Evolutionary conservation across 805 yeast genomes (phyloP), one percentile per base, ranked within the genome.

Genomic region (Myxozyma mucilagina): DNA sequence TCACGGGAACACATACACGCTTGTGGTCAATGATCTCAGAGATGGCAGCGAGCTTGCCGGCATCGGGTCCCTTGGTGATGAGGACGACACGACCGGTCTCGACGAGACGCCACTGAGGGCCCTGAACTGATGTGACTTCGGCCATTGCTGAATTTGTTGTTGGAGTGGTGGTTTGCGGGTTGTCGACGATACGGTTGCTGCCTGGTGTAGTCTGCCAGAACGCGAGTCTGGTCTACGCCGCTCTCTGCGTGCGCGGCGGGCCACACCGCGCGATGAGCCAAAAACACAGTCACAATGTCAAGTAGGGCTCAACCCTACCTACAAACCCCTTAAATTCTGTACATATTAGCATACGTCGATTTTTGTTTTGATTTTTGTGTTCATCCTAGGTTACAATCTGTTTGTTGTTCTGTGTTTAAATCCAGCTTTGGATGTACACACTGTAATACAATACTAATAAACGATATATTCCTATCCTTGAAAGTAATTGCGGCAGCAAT

Each of bases 21-120:
- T 90, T 92, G 86, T 94, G 97, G 86, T 94, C 98, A 78, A 94
- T 89, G 84, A 94, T 90, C 86, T 94, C 99, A 77, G 92, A 98
- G 76, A 94, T 87, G 78, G 96, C 83, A 76, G 98, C 99, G 78
- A 94, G 86, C 82, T 90, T 89, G 73, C 88, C 88, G 69, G 85
- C 79, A 74, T 74, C 75, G 68, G 79, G 77, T 76, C 90, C 89
- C 81, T 87, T 84, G 87, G 85, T 84, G 78, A 93, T 79, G 78
- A 93, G 87, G 80, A 92, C 97, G 79, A 94, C 89, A 85, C 99
- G 97, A 81, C 99, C 99, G 78, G 92, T 89, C 86, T 93, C 97
- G 80, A 94, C 99, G 78, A 85, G 86, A 89, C 97, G 90, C 98
- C 98, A 94, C 93, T 89, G 89, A 80, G 96, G 84, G 79, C 96